Base-by-base conservation (phyloP, 148 eudicot species). In the Nepenthes gracilis region DNA sequence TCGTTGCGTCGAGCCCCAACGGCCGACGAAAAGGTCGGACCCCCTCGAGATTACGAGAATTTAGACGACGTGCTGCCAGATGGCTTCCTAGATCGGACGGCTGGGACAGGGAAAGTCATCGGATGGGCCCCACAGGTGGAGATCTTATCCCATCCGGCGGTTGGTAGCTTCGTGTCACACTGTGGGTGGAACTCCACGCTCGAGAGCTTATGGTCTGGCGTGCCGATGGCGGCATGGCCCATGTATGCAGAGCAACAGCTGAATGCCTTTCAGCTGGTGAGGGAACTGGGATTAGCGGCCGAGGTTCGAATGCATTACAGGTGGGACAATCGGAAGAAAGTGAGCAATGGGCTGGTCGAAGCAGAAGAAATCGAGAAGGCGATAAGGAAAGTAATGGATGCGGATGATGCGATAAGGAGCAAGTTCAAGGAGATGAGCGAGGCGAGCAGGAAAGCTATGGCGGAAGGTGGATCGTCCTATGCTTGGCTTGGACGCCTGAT, bases 371-470 rank as follows among this genome's bases (percentile, higher is more conserved):
- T 54, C 5, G 57, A 54, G 57, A 33, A 54, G 11, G 57, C 9
- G 10, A 34, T 54, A 34, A 14, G 2, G 11, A 33, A 1, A 34
- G 5, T 54, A 33, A 54, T 54, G 57, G 43, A 49, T n/a, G 2
- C 2, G 23, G 55, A 51, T 2, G 48, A 38, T 37, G 61, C 0
- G 10, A 34, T 55, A 15, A 56, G 54, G 15, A 33, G 58, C 13
- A 65, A 65, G 40, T 60, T 56, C 54, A 43, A 55, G 59, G 54
- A 56, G 43, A 65, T 55, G 53, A 65, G 54, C n/a, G 54, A 65
- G 43, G 47, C 35, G 43, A 43, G 68, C 12, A 65, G 59, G 32
- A 9, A 11, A 36, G 54, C 68, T 1, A 34, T 47, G 23, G 32
- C 32, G 53, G n/a, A 47, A 11, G 61, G 61, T 6, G 68, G 68